Conservation (phyloP, 2,329 filamentous ascomycete species). For the Microcyclospora pomicola region DNA sequence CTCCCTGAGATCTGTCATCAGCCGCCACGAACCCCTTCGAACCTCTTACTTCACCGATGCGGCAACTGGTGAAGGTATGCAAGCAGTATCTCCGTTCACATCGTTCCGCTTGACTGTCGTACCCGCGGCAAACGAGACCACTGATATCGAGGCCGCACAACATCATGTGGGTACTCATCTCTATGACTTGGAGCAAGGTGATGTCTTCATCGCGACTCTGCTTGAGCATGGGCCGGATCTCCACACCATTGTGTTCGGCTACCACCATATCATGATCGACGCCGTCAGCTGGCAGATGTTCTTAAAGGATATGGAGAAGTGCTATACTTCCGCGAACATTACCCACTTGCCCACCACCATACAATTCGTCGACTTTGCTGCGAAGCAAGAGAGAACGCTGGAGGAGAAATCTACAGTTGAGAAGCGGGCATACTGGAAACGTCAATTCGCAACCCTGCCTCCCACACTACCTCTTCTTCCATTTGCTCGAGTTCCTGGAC, state of each 20-base stretch:
- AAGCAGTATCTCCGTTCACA: too few relatives aligned
- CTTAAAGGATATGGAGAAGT: constrained; percentile 8
- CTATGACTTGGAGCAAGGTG: constrained; percentile 13
- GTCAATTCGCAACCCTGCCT: neutral
- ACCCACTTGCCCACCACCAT: too few relatives aligned
- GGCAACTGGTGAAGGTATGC: constrained; percentile 1
- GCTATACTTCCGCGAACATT: constrained; percentile 1
- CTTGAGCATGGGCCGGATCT: constrained; percentile 3
- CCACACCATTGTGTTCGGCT: constrained; percentile 12
- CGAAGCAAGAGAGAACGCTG: too few relatives aligned
- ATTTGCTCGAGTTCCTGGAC: constrained; percentile 6
- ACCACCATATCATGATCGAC: constrained; percentile 22
- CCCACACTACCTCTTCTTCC: constrained; percentile 14
- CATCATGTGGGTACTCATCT: constrained; percentile 1
- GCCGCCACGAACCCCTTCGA: constrained; percentile 1
- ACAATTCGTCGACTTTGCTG: too few relatives aligned
- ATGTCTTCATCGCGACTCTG: constrained; percentile 7
- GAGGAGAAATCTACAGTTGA: too few relatives aligned
- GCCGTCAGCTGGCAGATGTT: constrained; percentile 14
- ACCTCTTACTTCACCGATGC: neutral
- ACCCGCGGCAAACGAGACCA: too few relatives aligned
- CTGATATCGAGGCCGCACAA: neutral
- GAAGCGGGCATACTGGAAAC: too few relatives aligned
- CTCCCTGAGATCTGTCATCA: neutral
- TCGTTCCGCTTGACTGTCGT: too few relatives aligned